Evolutionary conservation across 768 basidiomycete species (phyloP), one percentile per base, ranked within the genome.

Genomic region (Sporobolomyces phaffii): DNA sequence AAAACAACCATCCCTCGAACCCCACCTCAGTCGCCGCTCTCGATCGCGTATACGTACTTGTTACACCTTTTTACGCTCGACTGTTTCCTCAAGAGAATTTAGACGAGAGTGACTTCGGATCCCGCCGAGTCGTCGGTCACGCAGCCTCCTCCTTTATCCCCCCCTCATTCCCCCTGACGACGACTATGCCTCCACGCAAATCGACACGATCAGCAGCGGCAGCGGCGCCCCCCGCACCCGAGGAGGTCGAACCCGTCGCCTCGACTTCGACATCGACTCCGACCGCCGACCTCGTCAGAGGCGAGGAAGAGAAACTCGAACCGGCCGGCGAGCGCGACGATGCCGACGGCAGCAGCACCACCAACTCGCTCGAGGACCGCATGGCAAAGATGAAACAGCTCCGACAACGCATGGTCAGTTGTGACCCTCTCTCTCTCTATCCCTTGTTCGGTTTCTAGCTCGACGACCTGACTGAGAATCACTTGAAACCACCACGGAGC

Each of bases 331-430:
- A 38, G 45, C 24, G 60, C 28, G 8, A 14, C 15, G 5, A 24
- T 26, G 10, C 26, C 50, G 10, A 45, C 20, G 10, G 48, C 48
- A 13, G 17, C n/a, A 59, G 57, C n/a, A 13, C 31, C 28, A 29
- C 10, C 18, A 41, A 11, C 8, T 5, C 84, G 0, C 81, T 88
- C 82, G 86, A 87, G 60, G 88, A 88, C 72, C 80, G 90, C 63
- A 85, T 85, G 77, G 84, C 83, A 24, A 92, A 88, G 80, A 78
- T 93, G 78, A 86, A 86, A 31, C 81, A 85, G 72, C 81, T 96
- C 45, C 81, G 89, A 68, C 82, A 84, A 77, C 86, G 84, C 75
- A 90, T 91, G 84, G 93, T 91, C 58, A 51, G 84, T 81, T n/a
- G 38, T 22, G 47, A 9, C 45, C 62, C 60, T 10, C 47, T 6